Percentiles rank a stretch among this genome's conserved stretches.
phyloP scores from a whole-genome alignment of 176 grass and related monocot species.

The Zoysia japonica region DNA sequence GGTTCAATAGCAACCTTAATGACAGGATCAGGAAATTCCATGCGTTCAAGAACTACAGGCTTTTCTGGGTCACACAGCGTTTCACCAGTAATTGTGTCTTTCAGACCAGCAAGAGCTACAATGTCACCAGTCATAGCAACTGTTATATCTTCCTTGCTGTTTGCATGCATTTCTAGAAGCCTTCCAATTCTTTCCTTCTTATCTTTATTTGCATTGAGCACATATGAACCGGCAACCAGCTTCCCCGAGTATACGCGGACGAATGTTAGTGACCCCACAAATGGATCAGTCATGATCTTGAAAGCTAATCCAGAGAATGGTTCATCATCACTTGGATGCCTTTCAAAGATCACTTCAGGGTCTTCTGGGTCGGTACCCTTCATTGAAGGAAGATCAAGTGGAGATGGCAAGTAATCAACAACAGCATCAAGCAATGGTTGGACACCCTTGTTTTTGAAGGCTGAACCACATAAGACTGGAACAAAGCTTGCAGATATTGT shows the following conservation, averaged over 20 bases:
- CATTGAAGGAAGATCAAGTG: conserved; percentile 86
- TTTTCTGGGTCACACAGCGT: conserved; percentile 83
- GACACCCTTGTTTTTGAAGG: conserved; percentile 98
- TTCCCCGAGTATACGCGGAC: conserved; percentile 94
- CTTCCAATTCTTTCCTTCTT: conserved; percentile 96
- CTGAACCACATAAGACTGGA: conserved; percentile 92
- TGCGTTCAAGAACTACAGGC: conserved; percentile 87
- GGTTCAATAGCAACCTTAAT: conserved; percentile 99
- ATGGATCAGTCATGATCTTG: conserved; percentile 98
- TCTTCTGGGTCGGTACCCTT: conserved; percentile 85
- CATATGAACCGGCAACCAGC: conserved; percentile 78
- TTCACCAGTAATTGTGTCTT: conserved; percentile 96
- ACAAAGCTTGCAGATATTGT: conserved; percentile 78
- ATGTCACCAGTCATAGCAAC: conserved; percentile 84
- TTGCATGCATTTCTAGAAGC: conserved; percentile 97
- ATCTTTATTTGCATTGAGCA: conserved; percentile 95
- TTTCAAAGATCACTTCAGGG: conserved; percentile 70
- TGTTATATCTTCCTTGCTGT: conserved; percentile 93
- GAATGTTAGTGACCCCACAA: conserved; percentile 94
- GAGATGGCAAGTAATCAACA: conserved; percentile 92
- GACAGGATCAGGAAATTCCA: conserved; percentile 99
- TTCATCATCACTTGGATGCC: conserved; percentile 63
- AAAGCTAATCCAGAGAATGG: conserved; percentile 97
- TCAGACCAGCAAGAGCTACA: conserved; percentile 91
- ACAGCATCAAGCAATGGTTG: conserved; percentile 96